A percentile compares a stretch with the other conserved stretches of the same genome.
Evolutionary conservation across 192 early-diverging fungal genomes (phyloP).

Genomic region (Entomortierella beljakovae): DNA sequence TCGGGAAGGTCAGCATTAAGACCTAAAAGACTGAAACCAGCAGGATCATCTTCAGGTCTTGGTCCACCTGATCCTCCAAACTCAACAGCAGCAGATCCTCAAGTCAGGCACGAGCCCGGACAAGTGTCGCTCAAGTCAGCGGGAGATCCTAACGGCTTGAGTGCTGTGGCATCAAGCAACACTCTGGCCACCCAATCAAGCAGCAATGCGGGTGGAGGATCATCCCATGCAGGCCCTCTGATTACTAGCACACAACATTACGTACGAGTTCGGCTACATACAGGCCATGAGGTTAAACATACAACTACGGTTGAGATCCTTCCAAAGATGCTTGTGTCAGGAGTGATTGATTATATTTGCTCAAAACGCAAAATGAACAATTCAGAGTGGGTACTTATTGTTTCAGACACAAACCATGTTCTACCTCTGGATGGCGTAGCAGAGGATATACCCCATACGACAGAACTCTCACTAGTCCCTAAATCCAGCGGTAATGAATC

Average conservation of each 20-base stretch:
- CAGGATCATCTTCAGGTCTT: constrained; percentile 2
- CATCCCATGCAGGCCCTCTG: constrained; percentile 31
- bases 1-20: constrained; percentile 25
- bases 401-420: constrained; percentile 80
- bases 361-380: constrained; percentile 87
- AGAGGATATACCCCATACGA: constrained; percentile 67
- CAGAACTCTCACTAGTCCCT: constrained; percentile 81
- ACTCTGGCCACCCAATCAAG: not conserved
- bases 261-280: constrained; percentile 64
- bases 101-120: not conserved
- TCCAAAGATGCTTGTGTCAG: constrained; percentile 76
- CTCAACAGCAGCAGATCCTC: not conserved
- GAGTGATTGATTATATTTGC: constrained; percentile 89
- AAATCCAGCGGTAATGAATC: constrained; percentile 59
- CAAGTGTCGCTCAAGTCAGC: not conserved
- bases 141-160: not conserved
- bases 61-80: constrained; percentile 20
- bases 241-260: constrained; percentile 58
- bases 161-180: not conserved
- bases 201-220: not conserved
- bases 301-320: constrained; percentile 89
- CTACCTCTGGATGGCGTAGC: constrained; percentile 85
- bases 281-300: constrained; percentile 81
- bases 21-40: constrained; percentile 27
- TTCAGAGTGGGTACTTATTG: constrained; percentile 87